Base-by-base conservation (phyloP, 2,329 filamentous ascomycete species). In the Cercospora sp. region DNA sequence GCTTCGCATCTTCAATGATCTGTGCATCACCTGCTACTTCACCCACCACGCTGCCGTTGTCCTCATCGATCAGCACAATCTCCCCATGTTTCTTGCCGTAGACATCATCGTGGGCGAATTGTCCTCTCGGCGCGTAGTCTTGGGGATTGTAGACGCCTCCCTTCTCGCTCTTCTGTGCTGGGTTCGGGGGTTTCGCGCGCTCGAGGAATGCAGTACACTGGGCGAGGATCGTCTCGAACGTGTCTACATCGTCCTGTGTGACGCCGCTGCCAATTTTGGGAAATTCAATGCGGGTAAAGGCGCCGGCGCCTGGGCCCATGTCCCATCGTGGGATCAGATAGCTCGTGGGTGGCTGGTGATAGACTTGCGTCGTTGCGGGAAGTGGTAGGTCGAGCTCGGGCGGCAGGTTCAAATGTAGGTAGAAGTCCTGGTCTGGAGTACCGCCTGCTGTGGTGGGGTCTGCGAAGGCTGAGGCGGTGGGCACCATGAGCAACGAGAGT, bases 311-410 rank as follows among this genome's bases (percentile, higher is more conserved):
- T 1, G 91, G 92, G 3, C 93, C 94, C 16, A 97, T 83, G 76
- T 98, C 94, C 93, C 94, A 97, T 72, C 94, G 89, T 16, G 95
- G 95, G 70, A 99, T 97, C 58, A 98, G 85, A 78, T 98, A 98
- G 83, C 92, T 97, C 71, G 86, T 89, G 0, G 94, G 94, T 6
- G 94, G 93, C 81, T 98, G 93, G 80, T 97, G 93, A 82, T 97
- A 98, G 78, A 99, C 95, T 79, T 98, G 94, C 0, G 95, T 98
- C 0, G 94, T 98, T 18, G 94, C 94, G 12, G 95, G 95, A 13
- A 98, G 86, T 5, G 95, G 92, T 5, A 98, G 87, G 75, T 98
- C 94, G 74, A 99, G 88, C 84, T 97, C 94, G 20, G 94, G 94
- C 13, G 94, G 94, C 9, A 98, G 88, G 76, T 97, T 93, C 26